These are phyloP conservation scores for Brachypodium distachyon DNA, from an alignment of 202 grass and related monocot genomes.

Conservation along the genomic window DNA sequence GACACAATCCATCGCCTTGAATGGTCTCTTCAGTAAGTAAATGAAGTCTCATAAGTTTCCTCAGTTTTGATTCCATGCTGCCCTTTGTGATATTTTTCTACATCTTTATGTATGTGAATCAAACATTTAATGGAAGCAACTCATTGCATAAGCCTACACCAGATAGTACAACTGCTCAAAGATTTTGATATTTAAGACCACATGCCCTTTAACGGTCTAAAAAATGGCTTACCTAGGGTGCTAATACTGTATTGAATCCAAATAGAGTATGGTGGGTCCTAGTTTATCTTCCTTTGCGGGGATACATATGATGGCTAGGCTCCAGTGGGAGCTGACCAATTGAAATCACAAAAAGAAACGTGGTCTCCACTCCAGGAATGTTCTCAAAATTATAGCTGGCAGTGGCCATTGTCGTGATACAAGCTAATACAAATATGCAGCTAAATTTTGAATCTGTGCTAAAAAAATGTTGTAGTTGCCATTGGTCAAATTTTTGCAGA, in stretches of 20 bases:
- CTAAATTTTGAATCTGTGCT: no score
- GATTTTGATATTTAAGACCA: not conserved
- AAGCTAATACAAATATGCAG: no score
- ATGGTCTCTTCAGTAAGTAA: slow-evolving; percentile 85
- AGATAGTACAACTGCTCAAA: not conserved
- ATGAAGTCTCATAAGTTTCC: not conserved
- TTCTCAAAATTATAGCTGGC: no score
- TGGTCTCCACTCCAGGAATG: not conserved
- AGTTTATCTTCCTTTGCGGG: not conserved
- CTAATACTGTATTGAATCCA: not conserved
- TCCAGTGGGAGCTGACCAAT: not conserved
- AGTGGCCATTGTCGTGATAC: no score
- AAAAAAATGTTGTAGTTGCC: no score
- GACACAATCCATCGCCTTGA: slow-evolving; percentile 86
- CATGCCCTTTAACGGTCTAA: not conserved
- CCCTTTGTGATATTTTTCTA: not conserved
- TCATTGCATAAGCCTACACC: not conserved
- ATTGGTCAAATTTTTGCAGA: no score
- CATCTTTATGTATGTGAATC: not conserved
- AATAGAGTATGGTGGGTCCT: not conserved
- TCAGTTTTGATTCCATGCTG: not conserved
- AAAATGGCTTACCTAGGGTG: not conserved
- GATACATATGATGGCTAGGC: not conserved
- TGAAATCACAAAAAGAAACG: no score
- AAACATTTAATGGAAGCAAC: not conserved